Percentiles rank a stretch among this genome's conserved stretches.
Evolutionary conservation across 495 filamentous ascomycete genomes (phyloP).

Genomic region (Tricharina praecox): DNA sequence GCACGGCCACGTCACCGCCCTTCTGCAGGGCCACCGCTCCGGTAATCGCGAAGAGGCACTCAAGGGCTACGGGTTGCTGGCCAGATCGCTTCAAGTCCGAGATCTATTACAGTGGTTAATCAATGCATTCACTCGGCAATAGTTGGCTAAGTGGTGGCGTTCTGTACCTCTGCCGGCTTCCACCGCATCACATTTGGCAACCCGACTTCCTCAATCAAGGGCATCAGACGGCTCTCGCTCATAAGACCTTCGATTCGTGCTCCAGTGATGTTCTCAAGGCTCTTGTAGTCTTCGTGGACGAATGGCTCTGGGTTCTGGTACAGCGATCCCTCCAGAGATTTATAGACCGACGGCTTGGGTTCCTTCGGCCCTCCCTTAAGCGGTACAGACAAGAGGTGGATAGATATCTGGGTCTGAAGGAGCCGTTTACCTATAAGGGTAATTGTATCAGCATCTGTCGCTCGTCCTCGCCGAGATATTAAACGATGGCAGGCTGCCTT

Average conservation of each 20-base stretch:
- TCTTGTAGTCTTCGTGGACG: slow-evolving; percentile 52
- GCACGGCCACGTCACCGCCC: slow-evolving; percentile 60
- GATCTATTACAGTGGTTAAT: slow-evolving; percentile 36
- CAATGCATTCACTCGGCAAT: too few relatives aligned
- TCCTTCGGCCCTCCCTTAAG: slow-evolving; percentile 2
- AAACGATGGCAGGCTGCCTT: not conserved
- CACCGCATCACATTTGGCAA: slow-evolving; percentile 62
- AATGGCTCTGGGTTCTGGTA: slow-evolving; percentile 47
- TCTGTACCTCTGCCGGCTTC: slow-evolving; percentile 65
- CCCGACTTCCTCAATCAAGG: slow-evolving; percentile 36
- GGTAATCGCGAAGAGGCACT: slow-evolving; percentile 66
- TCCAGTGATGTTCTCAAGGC: slow-evolving; percentile 47
- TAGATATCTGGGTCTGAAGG: slow-evolving; percentile 56
- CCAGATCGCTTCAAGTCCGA: slow-evolving; percentile 56
- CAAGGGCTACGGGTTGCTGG: slow-evolving; percentile 49
- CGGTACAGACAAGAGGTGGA: slow-evolving; percentile 43
- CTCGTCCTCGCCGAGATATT: too few relatives aligned
- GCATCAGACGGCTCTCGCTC: slow-evolving; percentile 48
- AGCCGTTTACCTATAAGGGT: slow-evolving; percentile 53
- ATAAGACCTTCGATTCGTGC: slow-evolving; percentile 38
- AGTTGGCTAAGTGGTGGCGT: too few relatives aligned
- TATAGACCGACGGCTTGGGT: slow-evolving; percentile 8
- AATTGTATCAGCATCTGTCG: not conserved
- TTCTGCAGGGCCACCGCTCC: slow-evolving; percentile 75
- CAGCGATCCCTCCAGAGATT: slow-evolving; percentile 27